A percentile compares a stretch with the other conserved stretches of the same genome.
These are phyloP conservation scores for Panaeolus cyanescens DNA, from an alignment of 768 basidiomycete species.

Conservation along the genomic window DNA sequence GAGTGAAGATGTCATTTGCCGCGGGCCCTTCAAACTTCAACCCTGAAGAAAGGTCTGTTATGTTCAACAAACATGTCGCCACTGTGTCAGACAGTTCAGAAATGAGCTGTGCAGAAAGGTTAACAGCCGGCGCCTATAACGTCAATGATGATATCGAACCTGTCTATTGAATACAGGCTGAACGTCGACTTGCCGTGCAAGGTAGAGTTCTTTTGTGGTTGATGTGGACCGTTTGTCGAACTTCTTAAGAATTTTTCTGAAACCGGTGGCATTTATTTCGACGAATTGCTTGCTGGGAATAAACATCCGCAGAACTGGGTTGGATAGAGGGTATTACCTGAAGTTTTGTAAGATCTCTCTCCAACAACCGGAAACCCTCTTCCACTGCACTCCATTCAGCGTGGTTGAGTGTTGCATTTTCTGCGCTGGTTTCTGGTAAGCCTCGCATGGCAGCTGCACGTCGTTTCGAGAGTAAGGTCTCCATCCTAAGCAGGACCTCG, in stretches of 20 bases:
- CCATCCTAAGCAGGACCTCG: slow-evolving; percentile 87
- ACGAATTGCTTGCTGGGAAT: slow-evolving; percentile 76
- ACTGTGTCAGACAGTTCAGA: slow-evolving; percentile 94
- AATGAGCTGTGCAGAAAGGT: slow-evolving; percentile 64
- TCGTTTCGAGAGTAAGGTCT: slow-evolving; percentile 92
- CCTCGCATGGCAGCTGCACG: slow-evolving; percentile 78
- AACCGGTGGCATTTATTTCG: slow-evolving; percentile 95
- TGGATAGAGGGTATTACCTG: slow-evolving; percentile 58
- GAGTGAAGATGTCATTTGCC: slow-evolving; percentile 73
- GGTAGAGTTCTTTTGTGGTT: slow-evolving; percentile 94
- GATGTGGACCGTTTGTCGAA: slow-evolving; percentile 97
- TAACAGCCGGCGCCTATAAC: slow-evolving; percentile 4
- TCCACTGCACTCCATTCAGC: slow-evolving; percentile 96
- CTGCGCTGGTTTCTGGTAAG: slow-evolving; percentile 59
- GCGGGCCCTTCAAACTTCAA: slow-evolving; percentile 79
- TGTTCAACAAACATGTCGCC: slow-evolving; percentile 77
- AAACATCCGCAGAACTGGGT: not conserved
- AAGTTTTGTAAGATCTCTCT: slow-evolving; percentile 91
- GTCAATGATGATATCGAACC: slow-evolving; percentile 41
- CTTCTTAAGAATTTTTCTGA: slow-evolving; percentile 97
- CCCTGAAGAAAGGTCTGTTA: slow-evolving; percentile 74
- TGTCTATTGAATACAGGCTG: slow-evolving; percentile 97
- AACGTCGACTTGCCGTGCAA: slow-evolving; percentile 96
- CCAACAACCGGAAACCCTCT: slow-evolving; percentile 93
- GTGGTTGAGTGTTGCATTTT: slow-evolving; percentile 62